Evolutionary conservation across 805 yeast genomes (phyloP).

Genomic region (Saccharomycopsis selenospora): DNA sequence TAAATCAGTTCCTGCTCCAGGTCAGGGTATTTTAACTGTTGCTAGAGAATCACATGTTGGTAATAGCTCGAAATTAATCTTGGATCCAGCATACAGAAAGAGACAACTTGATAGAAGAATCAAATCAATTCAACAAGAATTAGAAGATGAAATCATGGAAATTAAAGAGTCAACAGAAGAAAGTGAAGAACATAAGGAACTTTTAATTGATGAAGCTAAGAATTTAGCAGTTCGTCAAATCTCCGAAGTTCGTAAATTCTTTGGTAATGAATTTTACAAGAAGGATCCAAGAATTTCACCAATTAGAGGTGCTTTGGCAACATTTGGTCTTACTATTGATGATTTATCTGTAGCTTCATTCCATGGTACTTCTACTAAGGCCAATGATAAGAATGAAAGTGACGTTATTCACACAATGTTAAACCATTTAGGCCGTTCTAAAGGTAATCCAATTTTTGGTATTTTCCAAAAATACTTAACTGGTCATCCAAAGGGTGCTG

Average conservation of each 20-base stretch:
- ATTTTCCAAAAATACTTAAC: conserved; percentile 98
- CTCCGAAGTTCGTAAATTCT: conserved; percentile 81
- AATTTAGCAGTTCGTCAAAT: conserved; percentile 81
- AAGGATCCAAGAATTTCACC: conserved; percentile 94
- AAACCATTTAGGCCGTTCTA: conserved; percentile 89
- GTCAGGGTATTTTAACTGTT: conserved; percentile 97
- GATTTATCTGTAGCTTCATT: conserved; percentile 94
- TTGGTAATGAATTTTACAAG: conserved; percentile 93
- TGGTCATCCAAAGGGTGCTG: conserved; percentile 99
- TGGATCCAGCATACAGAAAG: conserved; percentile 88
- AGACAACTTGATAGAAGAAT: conserved; percentile 83
- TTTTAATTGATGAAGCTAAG: conserved; percentile 71
- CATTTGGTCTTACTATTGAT: conserved; percentile 86
- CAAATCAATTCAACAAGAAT: conserved; percentile 65
- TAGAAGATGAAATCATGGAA: conserved; percentile 62
- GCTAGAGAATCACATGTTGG: conserved; percentile 85
- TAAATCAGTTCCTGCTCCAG: conserved; percentile 99
- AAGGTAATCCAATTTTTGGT: conserved; percentile 96
- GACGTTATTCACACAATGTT: conserved; percentile 87
- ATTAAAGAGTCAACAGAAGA: conserved; percentile 42
- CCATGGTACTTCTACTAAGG: conserved; percentile 99
- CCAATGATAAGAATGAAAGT: conserved; percentile 97
- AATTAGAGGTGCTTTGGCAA: conserved; percentile 91
- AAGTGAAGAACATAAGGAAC: conserved; percentile 39
- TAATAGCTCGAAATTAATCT: conserved; percentile 39